Percentiles rank a stretch among this genome's conserved stretches.
Evolutionary conservation across 2,329 filamentous ascomycete genomes (phyloP).

Genomic region (Aspergillus fischeri): DNA sequence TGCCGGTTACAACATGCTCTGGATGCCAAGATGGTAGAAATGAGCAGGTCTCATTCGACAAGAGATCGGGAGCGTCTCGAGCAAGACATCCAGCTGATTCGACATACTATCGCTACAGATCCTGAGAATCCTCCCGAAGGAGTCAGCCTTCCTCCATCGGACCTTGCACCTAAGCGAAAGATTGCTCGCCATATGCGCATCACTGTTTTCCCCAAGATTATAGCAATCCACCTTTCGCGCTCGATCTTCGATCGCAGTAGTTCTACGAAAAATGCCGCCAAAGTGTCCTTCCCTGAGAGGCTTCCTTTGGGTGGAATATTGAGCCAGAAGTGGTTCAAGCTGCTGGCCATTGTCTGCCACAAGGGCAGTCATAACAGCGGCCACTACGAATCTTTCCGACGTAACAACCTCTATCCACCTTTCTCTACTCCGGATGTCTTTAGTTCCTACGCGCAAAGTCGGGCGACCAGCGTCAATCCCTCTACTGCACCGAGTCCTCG

Average conservation of each 20-base stretch:
- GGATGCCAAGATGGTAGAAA: slow-evolving; percentile 57
- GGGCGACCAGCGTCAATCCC: slow-evolving; percentile 50
- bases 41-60: slow-evolving; percentile 53
- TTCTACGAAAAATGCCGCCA: slow-evolving; percentile 90
- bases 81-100: slow-evolving; percentile 61
- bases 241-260: slow-evolving; percentile 81
- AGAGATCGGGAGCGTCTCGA: slow-evolving; percentile 50
- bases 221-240: slow-evolving; percentile 87
- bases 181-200: slow-evolving; percentile 88
- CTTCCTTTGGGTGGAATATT: slow-evolving; percentile 76
- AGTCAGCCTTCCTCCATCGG: slow-evolving; percentile 69
- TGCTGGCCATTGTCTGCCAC: slow-evolving; percentile 85
- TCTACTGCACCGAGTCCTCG: slow-evolving; percentile 37
- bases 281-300: slow-evolving; percentile 87
- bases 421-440: slow-evolving; percentile 81
- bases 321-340: slow-evolving; percentile 72
- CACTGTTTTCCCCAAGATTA: slow-evolving; percentile 78
- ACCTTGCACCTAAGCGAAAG: slow-evolving; percentile 70
- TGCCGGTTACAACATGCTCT: slow-evolving; percentile 82
- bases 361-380: slow-evolving; percentile 94
- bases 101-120: slow-evolving; percentile 68
- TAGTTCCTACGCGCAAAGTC: slow-evolving; percentile 66
- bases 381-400: slow-evolving; percentile 92
- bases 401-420: slow-evolving; percentile 74
- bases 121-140: slow-evolving; percentile 73